A percentile compares a stretch with the other conserved stretches of the same genome.
These are phyloP conservation scores for Vachellia collinsii DNA, from an alignment of 306 rosid species.

Conservation along the genomic window DNA sequence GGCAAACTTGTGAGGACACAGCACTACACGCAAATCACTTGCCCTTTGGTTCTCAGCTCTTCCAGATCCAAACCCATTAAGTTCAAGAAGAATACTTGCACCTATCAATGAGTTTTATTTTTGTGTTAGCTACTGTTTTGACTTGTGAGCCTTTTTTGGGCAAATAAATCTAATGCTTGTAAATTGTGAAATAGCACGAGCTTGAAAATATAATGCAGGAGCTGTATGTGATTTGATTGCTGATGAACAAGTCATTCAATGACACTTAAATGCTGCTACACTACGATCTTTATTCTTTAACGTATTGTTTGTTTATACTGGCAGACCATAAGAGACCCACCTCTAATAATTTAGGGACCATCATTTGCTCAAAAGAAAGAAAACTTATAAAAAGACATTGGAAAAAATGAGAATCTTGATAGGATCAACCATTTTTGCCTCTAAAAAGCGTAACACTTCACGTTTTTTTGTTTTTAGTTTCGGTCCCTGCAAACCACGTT, in stretches of 20 bases:
- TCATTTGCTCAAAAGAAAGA: background rate
- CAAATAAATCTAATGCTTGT: slow-evolving; percentile 41
- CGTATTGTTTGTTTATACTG: background rate
- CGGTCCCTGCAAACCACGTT: background rate
- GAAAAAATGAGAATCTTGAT: background rate
- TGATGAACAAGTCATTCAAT: background rate
- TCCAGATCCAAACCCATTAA: slow-evolving; percentile 50
- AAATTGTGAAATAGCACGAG: background rate
- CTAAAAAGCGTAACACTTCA: background rate
- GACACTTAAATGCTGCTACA: background rate
- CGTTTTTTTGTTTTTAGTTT: background rate
- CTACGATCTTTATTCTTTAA: background rate
- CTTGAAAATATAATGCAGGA: background rate
- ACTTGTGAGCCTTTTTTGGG: slow-evolving; percentile 18
- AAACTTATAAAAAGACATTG: background rate
- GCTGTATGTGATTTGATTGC: background rate
- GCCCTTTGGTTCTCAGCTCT: slow-evolving; percentile 50
- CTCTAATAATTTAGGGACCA: background rate
- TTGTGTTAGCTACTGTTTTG: background rate
- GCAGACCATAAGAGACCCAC: background rate
- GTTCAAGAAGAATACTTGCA: slow-evolving; percentile 56
- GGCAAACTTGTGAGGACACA: slow-evolving; percentile 66
- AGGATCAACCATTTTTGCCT: background rate
- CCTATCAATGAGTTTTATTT: slow-evolving; percentile 40
- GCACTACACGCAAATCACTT: slow-evolving; percentile 54